phyloP scores from a whole-genome alignment of 2,329 filamentous ascomycete species.

The Fusarium xylarioides region DNA sequence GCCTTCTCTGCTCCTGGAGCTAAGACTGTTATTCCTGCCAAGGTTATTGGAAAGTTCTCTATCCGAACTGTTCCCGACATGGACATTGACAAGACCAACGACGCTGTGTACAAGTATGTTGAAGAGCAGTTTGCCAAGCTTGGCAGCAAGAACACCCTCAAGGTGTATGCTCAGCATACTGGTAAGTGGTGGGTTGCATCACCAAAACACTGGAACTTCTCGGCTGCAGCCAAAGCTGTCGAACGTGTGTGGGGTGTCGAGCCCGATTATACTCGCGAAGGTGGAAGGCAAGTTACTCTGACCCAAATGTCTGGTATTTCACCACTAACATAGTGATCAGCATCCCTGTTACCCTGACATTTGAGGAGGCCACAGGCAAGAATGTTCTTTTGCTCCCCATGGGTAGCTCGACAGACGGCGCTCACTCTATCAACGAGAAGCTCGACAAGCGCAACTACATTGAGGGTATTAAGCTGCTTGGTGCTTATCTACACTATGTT shows the following conservation, averaged over 20 bases:
- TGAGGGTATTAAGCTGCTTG: slow-evolving; percentile 94
- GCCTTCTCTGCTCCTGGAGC: slow-evolving; percentile 93
- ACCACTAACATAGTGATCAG: slow-evolving; percentile 54
- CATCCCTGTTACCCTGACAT: slow-evolving; percentile 96
- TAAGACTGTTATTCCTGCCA: slow-evolving; percentile 98
- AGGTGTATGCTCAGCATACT: slow-evolving; percentile 83
- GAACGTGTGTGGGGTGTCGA: slow-evolving; percentile 93
- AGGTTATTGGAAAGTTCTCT: slow-evolving; percentile 97
- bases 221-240: slow-evolving; percentile 92
- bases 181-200: slow-evolving; percentile 99
- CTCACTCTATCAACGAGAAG: slow-evolving; percentile 99
- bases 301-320: not conserved
- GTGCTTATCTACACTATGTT: slow-evolving; percentile 95
- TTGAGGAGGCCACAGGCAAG: slow-evolving; percentile 97
- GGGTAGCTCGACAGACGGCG: slow-evolving; percentile 96
- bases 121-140: slow-evolving; percentile 87
- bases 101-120: slow-evolving; percentile 83
- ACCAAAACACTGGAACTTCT: slow-evolving; percentile 99
- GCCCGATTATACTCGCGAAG: slow-evolving; percentile 95
- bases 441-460: slow-evolving; percentile 97
- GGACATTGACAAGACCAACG: slow-evolving; percentile 90
- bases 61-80: slow-evolving; percentile 98
- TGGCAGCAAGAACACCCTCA: slow-evolving; percentile 89
- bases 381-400: slow-evolving; percentile 95
- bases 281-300: slow-evolving; percentile 74